phyloP scores from a whole-genome alignment of 495 filamentous ascomycete species.

The Talaromyces stipitatus region DNA sequence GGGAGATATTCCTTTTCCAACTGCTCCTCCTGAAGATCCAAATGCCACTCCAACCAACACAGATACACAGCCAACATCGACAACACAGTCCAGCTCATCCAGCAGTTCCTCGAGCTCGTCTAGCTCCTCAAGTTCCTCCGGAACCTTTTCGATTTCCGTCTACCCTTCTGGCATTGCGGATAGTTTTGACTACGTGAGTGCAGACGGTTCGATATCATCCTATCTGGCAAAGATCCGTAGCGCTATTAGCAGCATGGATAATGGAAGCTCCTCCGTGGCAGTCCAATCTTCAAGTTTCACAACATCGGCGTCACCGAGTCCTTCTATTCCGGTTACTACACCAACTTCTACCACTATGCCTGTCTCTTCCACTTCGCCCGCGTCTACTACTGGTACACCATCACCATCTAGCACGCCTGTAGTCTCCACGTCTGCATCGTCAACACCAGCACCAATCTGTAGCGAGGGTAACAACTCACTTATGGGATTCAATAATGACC shows the following conservation, averaged over 20 bases:
- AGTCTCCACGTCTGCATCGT: background rate
- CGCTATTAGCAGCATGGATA: background rate
- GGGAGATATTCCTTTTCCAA: background rate
- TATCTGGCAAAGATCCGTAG: background rate
- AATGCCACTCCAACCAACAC: background rate
- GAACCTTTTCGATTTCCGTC: background rate
- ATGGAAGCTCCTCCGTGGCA: background rate
- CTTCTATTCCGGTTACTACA: background rate
- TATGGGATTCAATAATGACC: conserved; percentile 1
- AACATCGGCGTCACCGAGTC: background rate
- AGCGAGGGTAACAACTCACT: background rate
- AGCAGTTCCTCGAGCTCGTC: background rate
- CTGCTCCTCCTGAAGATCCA: background rate
- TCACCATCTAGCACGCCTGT: background rate
- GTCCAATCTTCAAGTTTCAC: background rate
- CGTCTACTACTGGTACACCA: background rate
- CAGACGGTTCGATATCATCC: background rate
- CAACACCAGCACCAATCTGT: background rate
- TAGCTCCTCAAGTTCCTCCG: background rate
- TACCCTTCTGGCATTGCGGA: background rate
- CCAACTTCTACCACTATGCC: background rate
- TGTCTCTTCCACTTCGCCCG: background rate
- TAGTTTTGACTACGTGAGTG: background rate
- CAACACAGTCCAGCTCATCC: background rate
- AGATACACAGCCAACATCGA: background rate